Conservation (phyloP, 225 moss, liverwort and hornwort genomes). For the Polytrichum formosum region DNA sequence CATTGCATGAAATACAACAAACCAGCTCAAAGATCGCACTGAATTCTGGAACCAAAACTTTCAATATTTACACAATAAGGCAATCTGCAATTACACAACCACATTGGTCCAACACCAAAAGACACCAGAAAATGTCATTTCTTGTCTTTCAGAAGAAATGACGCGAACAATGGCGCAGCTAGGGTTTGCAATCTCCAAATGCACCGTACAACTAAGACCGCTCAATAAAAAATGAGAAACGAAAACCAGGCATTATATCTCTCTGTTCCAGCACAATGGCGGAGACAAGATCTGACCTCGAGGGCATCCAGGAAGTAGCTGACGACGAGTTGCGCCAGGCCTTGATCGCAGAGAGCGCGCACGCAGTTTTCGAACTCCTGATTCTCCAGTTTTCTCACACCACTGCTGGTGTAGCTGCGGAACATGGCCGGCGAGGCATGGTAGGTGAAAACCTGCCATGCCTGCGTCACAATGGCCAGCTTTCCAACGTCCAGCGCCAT, state of each 20-base stretch:
- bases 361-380: conserved; percentile 65
- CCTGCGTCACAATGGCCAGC: conserved; percentile 41
- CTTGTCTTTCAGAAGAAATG: no score
- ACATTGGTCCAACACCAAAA: background rate
- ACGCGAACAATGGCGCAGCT: no score
- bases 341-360: conserved; percentile 67
- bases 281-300: conserved; percentile 41
- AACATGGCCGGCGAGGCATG: conserved; percentile 31
- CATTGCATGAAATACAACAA: conserved; percentile 17
- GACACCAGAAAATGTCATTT: background rate
- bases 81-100: no score
- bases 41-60: background rate
- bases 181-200: no score
- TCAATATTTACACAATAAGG: background rate
- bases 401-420: conserved; percentile 8
- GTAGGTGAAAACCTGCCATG: conserved; percentile 50
- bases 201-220: no score
- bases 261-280: no score
- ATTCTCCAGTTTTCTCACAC: conserved; percentile 31
- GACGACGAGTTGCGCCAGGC: conserved; percentile 78
- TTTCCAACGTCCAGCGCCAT: conserved; percentile 36
- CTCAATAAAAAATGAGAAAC: no score
- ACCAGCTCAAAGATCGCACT: conserved; percentile 2
- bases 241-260: no score
- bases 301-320: conserved; percentile 87